A percentile compares a stretch with the other conserved stretches of the same genome.
These are phyloP conservation scores for Malus hybrid DNA, from an alignment of 331 rosid species.

Conservation along the genomic window DNA sequence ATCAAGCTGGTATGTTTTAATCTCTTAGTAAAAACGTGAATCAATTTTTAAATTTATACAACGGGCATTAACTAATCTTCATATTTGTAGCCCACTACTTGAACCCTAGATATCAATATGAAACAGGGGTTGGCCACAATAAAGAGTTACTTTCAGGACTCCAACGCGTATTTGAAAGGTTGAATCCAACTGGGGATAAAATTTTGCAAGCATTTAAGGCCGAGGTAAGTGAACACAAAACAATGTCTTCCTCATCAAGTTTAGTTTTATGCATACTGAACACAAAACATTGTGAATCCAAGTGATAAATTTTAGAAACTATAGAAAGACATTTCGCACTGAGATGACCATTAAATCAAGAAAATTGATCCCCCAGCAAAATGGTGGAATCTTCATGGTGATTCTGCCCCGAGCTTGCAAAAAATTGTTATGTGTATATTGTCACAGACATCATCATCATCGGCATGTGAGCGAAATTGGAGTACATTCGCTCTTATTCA, in stretches of 20 bases:
- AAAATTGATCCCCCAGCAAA: too few relatives aligned
- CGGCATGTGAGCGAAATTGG: too few relatives aligned
- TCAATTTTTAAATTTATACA: background rate
- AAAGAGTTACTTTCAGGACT: background rate
- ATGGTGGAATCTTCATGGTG: too few relatives aligned
- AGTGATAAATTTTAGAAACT: too few relatives aligned
- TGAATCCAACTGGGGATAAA: background rate
- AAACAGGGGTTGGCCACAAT: background rate
- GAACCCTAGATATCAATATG: background rate
- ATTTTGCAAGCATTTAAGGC: background rate
- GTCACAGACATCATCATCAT: too few relatives aligned
- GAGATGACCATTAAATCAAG: too few relatives aligned
- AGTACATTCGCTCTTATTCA: too few relatives aligned
- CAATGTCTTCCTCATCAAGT: background rate
- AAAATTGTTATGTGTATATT: too few relatives aligned
- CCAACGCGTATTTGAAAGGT: background rate
- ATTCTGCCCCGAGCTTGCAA: too few relatives aligned
- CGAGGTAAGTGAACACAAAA: background rate
- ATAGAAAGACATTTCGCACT: too few relatives aligned
- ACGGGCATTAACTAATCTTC: background rate
- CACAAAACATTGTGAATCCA: too few relatives aligned
- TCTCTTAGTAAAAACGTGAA: background rate
- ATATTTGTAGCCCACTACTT: background rate
- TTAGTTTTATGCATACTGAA: background rate
- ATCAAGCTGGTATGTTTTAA: background rate